Base-by-base conservation (phyloP, 495 filamentous ascomycete species). In the Podospora appendiculata region DNA sequence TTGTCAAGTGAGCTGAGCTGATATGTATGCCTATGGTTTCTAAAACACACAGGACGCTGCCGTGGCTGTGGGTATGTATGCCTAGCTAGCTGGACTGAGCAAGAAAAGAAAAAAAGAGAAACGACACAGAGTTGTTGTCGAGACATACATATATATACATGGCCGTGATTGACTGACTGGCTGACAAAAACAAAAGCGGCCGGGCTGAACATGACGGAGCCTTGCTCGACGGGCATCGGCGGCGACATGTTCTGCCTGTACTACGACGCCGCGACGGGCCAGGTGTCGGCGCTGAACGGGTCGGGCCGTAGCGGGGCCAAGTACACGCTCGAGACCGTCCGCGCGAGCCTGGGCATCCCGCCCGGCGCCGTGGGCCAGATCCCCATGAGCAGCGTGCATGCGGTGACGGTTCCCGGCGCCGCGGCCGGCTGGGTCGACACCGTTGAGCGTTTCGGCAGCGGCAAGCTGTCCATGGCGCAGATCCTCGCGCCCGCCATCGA, bases 171-270 rank as follows among this genome's bases (percentile, higher is more conserved):
- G 12, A n/a, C 5, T 32, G 12, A 18, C 12, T 16, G 18, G 10
- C 48, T 19, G 36, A 12, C 25, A 40, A 0, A 3, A 35, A 9
- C 16, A 32, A 35, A 6, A 81, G 88, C 90, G 42, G 93, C 93
- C 38, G 89, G 80, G 32, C 70, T 98, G 25, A 96, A 96, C 70
- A 82, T 97, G 67, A 95, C 94, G 4, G 94, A 98, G 62, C 94
- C 93, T 11, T 80, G 84, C 40, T 90, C 86, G 0, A 97, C 93
- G 3, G 93, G 93, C n/a, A 96, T 98, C 55, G 93, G 94, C 53
- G 93, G 93, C 34, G 93, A 98, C 70, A 90, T 96, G 83, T 98
- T 98, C 76, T 95, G 89, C 66, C 83, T 98, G 9, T 97, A 84
- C 77, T 97, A 94, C 71, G 78, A 89, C 61, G 86, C 88, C 46